Evolutionary conservation across 495 filamentous ascomycete species (phyloP).

Genomic region (Annulohypoxylon bovei): DNA sequence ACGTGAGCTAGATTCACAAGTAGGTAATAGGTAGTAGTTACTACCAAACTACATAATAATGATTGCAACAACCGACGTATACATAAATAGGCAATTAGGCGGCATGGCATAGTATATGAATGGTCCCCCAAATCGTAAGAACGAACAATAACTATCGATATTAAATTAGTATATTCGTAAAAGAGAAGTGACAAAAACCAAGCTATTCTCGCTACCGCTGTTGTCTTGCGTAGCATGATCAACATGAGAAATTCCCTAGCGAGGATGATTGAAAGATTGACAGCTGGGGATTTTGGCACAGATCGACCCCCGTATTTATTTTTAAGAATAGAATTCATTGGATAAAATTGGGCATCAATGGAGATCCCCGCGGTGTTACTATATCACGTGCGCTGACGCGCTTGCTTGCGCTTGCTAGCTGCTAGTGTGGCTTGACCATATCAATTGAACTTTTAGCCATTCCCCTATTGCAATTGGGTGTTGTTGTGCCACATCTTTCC

Average conservation of each 20-base stretch:
- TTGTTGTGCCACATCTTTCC: conserved; percentile 1
- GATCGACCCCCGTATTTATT: conserved; percentile 43
- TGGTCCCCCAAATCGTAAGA: background rate
- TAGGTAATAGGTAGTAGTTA: background rate
- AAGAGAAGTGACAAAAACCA: conserved; percentile 17
- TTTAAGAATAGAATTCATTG: conserved; percentile 33
- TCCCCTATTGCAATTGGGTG: background rate
- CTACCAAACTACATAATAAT: background rate
- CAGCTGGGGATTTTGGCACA: conserved; percentile 30
- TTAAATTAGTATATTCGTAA: conserved; percentile 9
- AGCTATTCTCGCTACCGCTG: conserved; percentile 21
- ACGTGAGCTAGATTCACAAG: background rate
- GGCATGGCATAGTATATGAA: conserved; percentile 5
- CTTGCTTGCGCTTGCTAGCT: conserved; percentile 8
- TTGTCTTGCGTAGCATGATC: conserved; percentile 38
- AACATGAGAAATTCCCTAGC: conserved; percentile 36
- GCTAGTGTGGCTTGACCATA: conserved; percentile 31
- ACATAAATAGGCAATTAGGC: conserved; percentile 7
- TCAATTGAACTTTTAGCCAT: background rate
- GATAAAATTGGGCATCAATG: conserved; percentile 14
- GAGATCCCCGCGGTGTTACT: conserved; percentile 38
- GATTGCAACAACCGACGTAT: conserved; percentile 4
- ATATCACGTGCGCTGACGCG: conserved; percentile 39
- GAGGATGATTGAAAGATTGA: conserved; percentile 32
- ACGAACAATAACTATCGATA: background rate